Conservation (phyloP, 768 basidiomycete genomes). For the Hemileccinum impolitum region DNA sequence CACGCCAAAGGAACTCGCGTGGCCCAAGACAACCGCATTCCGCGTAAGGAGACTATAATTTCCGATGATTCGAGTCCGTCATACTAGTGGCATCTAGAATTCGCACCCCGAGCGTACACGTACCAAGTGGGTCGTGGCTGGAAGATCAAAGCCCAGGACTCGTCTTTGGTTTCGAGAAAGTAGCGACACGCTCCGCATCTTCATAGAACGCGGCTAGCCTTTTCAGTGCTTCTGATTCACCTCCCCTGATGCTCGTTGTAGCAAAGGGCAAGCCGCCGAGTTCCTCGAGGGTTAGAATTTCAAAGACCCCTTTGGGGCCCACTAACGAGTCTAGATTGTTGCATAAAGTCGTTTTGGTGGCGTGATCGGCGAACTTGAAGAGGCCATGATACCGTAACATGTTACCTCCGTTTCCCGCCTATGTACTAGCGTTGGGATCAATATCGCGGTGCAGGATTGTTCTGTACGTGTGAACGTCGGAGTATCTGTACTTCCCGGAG, state of each 20-base stretch:
- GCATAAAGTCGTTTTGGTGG: slow-evolving; percentile 3
- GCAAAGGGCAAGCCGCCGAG: slow-evolving; percentile 17
- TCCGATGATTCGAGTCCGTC: slow-evolving; percentile 16
- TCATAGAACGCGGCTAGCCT: slow-evolving; percentile 18
- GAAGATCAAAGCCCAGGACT: slow-evolving; percentile 20
- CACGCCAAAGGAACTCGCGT: slow-evolving; percentile 18
- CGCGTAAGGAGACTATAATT: slow-evolving; percentile 20
- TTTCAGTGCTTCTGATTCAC: slow-evolving; percentile 24
- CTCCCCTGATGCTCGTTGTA: slow-evolving; percentile 30
- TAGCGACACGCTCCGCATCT: slow-evolving; percentile 6
- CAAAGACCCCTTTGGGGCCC: slow-evolving; percentile 21
- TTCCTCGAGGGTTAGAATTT: slow-evolving; percentile 20
- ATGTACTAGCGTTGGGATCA: slow-evolving; percentile 14
- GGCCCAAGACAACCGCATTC: slow-evolving; percentile 20
- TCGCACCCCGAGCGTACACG: slow-evolving; percentile 10
- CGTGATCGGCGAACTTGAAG: slow-evolving; percentile 19
- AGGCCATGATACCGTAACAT: slow-evolving; percentile 13
- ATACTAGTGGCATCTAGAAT: slow-evolving; percentile 3
- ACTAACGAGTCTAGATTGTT: slow-evolving; percentile 17
- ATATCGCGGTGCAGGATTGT: no score
- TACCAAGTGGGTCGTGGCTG: slow-evolving; percentile 19
- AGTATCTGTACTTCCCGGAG: slow-evolving; percentile 2
- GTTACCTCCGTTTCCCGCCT: slow-evolving; percentile 16
- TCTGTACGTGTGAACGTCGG: slow-evolving; percentile 20
- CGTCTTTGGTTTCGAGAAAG: slow-evolving; percentile 16